Evolutionary conservation across 805 yeast species (phyloP).

Genomic region (Candida vaughaniae): DNA sequence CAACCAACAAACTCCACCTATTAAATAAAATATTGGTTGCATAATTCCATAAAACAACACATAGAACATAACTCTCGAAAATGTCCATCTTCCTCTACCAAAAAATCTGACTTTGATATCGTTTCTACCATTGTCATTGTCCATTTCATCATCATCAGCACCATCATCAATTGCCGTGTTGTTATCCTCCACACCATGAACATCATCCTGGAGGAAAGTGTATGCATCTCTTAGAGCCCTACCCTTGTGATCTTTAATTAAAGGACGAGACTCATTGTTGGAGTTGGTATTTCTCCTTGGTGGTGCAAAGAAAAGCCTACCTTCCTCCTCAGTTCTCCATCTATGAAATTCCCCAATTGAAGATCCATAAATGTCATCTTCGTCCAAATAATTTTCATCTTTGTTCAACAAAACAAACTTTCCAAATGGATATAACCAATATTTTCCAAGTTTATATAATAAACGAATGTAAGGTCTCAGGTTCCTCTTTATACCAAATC

Average conservation of each 20-base stretch:
- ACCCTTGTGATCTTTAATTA: constrained; percentile 43
- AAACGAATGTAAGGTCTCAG: constrained; percentile 63
- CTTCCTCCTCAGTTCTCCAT: constrained; percentile 82
- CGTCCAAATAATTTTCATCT: constrained; percentile 78
- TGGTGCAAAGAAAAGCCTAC: constrained; percentile 79
- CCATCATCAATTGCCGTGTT: constrained; percentile 18
- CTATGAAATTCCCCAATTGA: constrained; percentile 78
- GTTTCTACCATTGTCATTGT: constrained; percentile 16
- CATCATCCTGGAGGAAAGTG: constrained; percentile 25
- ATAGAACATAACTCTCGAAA: constrained; percentile 78
- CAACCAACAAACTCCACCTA: constrained; percentile 72
- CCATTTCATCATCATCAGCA: constrained; percentile 18
- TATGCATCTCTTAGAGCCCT: constrained; percentile 39
- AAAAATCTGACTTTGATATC: constrained; percentile 60
- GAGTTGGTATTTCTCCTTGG: constrained; percentile 41
- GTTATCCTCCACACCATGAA: constrained; percentile 15
- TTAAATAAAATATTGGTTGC: constrained; percentile 60
- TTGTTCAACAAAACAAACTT: constrained; percentile 74
- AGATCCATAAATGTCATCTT: constrained; percentile 88
- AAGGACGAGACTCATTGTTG: constrained; percentile 33
- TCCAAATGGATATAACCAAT: constrained; percentile 84
- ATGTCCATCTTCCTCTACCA: constrained; percentile 90
- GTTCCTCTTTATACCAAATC: constrained; percentile 45
- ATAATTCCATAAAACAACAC: constrained; percentile 64
- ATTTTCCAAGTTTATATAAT: constrained; percentile 62